A percentile compares a stretch with the other conserved stretches of the same genome.
Evolutionary conservation across 495 filamentous ascomycete species (phyloP).

Genomic region (Penicillium pancosmium): DNA sequence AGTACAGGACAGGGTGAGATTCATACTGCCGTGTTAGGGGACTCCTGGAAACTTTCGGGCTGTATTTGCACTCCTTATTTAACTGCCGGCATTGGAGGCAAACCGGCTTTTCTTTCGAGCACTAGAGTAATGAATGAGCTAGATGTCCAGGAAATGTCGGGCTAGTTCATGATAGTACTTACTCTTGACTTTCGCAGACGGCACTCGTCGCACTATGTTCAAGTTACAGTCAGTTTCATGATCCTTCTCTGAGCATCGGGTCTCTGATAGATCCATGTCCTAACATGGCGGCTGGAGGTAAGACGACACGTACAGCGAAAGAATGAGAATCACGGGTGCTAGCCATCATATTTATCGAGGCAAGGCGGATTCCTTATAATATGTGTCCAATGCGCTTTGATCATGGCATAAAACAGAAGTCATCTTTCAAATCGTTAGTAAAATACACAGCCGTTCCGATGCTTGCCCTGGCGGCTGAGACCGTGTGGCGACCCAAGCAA

Average conservation of each 20-base stretch:
- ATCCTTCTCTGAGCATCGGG: too few species aligned
- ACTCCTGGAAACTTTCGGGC: slow-evolving; percentile 49
- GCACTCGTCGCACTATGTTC: slow-evolving; percentile 51
- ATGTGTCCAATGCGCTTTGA: slow-evolving; percentile 37
- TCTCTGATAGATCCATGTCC: too few species aligned
- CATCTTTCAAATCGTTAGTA: slow-evolving; percentile 41
- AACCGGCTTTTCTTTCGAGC: slow-evolving; percentile 51
- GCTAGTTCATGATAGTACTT: slow-evolving; percentile 7
- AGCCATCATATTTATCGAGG: slow-evolving; percentile 48
- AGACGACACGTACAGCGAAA: slow-evolving; percentile 45
- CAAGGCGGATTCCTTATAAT: slow-evolving; percentile 27
- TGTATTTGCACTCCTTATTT: slow-evolving; percentile 52
- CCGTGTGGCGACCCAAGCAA: neutral
- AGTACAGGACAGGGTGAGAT: neutral
- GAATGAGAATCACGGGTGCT: slow-evolving; percentile 53
- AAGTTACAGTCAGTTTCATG: neutral
- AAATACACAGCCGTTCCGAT: neutral
- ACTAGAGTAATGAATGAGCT: slow-evolving; percentile 31
- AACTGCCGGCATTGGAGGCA: slow-evolving; percentile 50
- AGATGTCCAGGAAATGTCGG: neutral
- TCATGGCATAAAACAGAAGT: slow-evolving; percentile 39
- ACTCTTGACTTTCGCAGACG: slow-evolving; percentile 54
- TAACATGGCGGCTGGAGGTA: neutral
- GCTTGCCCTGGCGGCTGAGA: slow-evolving; percentile 6
- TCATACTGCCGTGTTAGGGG: slow-evolving; percentile 52